Evolutionary conservation across 371 early-diverging fungal species (phyloP).

Genomic region (Rhizomucor pusillus): DNA sequence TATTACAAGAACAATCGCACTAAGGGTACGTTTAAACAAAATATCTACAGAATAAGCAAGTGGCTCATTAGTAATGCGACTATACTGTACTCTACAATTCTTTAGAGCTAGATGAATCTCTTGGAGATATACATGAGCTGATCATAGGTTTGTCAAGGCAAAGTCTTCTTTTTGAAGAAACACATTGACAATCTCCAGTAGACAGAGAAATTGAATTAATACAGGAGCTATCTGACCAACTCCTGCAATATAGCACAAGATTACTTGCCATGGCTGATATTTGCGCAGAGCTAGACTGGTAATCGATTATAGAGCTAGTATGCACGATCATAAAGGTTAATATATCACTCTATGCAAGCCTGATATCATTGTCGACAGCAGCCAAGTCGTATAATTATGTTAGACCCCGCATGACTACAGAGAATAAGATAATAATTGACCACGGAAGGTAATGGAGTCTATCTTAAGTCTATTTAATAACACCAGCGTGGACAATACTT

Average conservation of each 20-base stretch:
- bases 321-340: too few relatives aligned
- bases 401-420: conserved; percentile 55
- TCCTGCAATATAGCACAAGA: conserved; percentile 33
- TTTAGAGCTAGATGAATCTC: conserved; percentile 63
- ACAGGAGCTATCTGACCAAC: conserved; percentile 57
- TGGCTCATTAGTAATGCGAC: too few relatives aligned
- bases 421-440: conserved; percentile 47
- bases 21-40: conserved; percentile 41
- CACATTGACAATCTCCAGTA: conserved; percentile 1
- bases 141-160: conserved; percentile 54
- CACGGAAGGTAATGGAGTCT: conserved; percentile 57
- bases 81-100: not conserved
- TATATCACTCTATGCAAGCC: conserved; percentile 24
- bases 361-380: conserved; percentile 62
- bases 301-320: not conserved
- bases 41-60: not conserved
- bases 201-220: conserved; percentile 77
- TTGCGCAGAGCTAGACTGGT: conserved; percentile 76
- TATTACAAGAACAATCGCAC: conserved; percentile 74
- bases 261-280: conserved; percentile 38
- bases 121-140: conserved; percentile 77
- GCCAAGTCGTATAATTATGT: conserved; percentile 53
- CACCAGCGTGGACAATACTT: too few relatives aligned
- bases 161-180: not conserved
- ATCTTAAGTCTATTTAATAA: too few relatives aligned